These are phyloP conservation scores for Aureobasidium leucospermi DNA, from an alignment of 2,329 filamentous ascomycete genomes.

Conservation along the genomic window DNA sequence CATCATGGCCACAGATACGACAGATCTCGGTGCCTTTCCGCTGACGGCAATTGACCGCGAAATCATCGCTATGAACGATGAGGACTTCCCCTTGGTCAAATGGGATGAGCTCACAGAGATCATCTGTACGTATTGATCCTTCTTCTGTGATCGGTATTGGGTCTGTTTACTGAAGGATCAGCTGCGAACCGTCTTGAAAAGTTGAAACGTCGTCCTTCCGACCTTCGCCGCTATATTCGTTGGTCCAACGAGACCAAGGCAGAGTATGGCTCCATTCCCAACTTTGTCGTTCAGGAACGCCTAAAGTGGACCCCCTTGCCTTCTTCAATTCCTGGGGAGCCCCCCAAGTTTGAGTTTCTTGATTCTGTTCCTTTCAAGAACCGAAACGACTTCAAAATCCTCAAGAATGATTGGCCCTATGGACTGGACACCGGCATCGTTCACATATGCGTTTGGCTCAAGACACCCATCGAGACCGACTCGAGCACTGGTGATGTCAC, in stretches of 20 bases:
- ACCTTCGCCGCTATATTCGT: constrained; percentile 51
- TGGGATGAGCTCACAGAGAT: constrained; percentile 47
- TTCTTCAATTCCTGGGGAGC: constrained; percentile 9
- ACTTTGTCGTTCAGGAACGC: constrained; percentile 49
- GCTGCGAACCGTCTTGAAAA: constrained; percentile 46
- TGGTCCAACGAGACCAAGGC: constrained; percentile 50
- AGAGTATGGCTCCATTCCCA: constrained; percentile 49
- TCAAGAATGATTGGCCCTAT: constrained; percentile 59
- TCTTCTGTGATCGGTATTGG: neutral
- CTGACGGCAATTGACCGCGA: constrained; percentile 44
- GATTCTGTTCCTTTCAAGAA: constrained; percentile 48
- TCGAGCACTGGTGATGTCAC: constrained; percentile 43
- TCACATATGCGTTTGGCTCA: constrained; percentile 53
- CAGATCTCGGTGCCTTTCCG: constrained; percentile 29
- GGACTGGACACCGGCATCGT: constrained; percentile 46
- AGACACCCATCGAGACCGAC: constrained; percentile 42
- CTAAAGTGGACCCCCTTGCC: constrained; percentile 43
- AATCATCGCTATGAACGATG: constrained; percentile 44
- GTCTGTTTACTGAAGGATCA: constrained; percentile 8
- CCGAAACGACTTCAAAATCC: constrained; percentile 47
- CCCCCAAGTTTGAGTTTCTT: constrained; percentile 34
- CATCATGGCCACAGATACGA: neutral
- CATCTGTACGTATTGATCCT: constrained; percentile 35
- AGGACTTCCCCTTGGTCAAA: constrained; percentile 44
- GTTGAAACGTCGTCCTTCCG: constrained; percentile 52